Percentiles rank a stretch among this genome's conserved stretches.
These are phyloP conservation scores for Cordyceps cateniannulata DNA, from an alignment of 2,329 filamentous ascomycete species.

Conservation along the genomic window DNA sequence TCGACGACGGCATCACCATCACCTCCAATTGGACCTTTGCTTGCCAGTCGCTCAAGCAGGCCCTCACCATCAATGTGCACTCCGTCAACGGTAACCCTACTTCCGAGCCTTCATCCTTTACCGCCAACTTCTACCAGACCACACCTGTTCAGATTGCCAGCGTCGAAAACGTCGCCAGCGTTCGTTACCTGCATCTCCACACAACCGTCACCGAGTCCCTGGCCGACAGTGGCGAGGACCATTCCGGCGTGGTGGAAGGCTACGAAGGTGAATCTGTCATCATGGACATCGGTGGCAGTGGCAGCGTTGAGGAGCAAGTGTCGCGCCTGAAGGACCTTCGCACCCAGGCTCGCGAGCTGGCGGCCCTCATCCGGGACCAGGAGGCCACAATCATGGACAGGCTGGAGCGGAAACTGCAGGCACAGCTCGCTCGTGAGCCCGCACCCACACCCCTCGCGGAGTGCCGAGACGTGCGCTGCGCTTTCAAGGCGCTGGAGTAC, in stretches of 20 bases:
- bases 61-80: constrained; percentile 37
- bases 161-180: constrained; percentile 34
- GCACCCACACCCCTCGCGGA: constrained; percentile 18
- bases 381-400: constrained; percentile 32
- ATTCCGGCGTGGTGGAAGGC: background rate
- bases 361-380: constrained; percentile 36
- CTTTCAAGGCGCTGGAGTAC: constrained; percentile 32
- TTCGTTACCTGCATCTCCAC: constrained; percentile 20
- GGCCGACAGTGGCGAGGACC: constrained; percentile 14
- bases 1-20: constrained; percentile 31
- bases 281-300: constrained; percentile 16
- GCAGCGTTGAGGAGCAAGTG: constrained; percentile 35
- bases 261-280: background rate
- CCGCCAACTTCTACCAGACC: constrained; percentile 40
- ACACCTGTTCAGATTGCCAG: constrained; percentile 35
- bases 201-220: constrained; percentile 10
- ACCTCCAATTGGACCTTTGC: constrained; percentile 41
- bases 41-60: constrained; percentile 38
- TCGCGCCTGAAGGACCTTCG: constrained; percentile 38
- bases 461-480: constrained; percentile 37
- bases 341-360: constrained; percentile 34
- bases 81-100: constrained; percentile 35
- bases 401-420: constrained; percentile 15
- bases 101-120: constrained; percentile 32
- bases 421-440: constrained; percentile 13